A percentile compares a stretch with the other conserved stretches of the same genome.
Evolutionary conservation across 2,329 filamentous ascomycete species (phyloP).

Genomic region (Fusarium sp.): DNA sequence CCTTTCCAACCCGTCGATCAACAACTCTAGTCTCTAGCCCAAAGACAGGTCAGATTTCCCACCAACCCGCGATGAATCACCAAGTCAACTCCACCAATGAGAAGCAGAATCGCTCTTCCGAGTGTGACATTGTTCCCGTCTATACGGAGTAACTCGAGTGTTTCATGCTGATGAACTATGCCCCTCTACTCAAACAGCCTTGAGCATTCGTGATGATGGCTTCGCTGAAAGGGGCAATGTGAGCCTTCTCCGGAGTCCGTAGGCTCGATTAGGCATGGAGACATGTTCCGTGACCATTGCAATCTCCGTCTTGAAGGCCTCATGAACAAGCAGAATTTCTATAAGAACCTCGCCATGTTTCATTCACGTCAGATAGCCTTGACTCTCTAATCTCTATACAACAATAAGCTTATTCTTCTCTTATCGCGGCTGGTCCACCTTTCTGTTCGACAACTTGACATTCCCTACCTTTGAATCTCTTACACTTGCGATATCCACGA

Average conservation of each 20-base stretch:
- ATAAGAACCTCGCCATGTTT: slow-evolving; percentile 7
- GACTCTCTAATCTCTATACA: not conserved
- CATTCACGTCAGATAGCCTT: not conserved
- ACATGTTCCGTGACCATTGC: not conserved
- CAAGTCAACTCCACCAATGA: slow-evolving; percentile 23
- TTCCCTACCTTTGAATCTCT: not conserved
- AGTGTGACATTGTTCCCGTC: slow-evolving; percentile 1
- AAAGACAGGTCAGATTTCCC: slow-evolving; percentile 12
- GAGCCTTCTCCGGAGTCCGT: slow-evolving; percentile 5
- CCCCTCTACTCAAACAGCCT: not conserved
- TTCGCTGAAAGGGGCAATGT: slow-evolving; percentile 16
- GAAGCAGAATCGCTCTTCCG: rapidly evolving
- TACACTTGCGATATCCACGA: not conserved
- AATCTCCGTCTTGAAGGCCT: rapidly evolving
- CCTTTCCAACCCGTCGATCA: slow-evolving; percentile 16
- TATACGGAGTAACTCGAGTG: not conserved
- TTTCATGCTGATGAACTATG: slow-evolving; percentile 8
- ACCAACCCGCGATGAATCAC: slow-evolving; percentile 13
- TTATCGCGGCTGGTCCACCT: not conserved
- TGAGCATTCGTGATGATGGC: not conserved
- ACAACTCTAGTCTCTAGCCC: not conserved
- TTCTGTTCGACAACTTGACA: not conserved
- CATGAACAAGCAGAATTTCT: not conserved
- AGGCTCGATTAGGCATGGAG: slow-evolving; percentile 5
- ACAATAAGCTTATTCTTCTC: not conserved